Percentiles rank a stretch among this genome's conserved stretches.
Evolutionary conservation across 1,284 basidiomycete species (phyloP).

Genomic region (Uromyces viciae-fabae): DNA sequence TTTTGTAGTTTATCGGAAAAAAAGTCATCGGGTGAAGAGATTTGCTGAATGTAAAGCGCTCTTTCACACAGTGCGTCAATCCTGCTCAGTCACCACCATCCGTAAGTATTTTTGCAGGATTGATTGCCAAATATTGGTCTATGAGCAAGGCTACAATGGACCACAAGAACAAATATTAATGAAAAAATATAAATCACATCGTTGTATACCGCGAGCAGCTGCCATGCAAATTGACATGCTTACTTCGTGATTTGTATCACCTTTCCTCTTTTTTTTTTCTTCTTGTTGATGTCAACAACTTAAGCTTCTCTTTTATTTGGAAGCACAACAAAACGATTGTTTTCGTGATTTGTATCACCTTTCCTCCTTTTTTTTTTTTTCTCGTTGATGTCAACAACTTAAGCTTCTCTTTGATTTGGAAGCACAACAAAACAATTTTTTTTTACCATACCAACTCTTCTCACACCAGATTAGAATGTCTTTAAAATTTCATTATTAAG

Average conservation of each 20-base stretch:
- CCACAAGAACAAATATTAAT: not conserved
- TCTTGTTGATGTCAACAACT: not conserved
- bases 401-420: too few species aligned
- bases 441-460: too few species aligned
- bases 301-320: too few species aligned
- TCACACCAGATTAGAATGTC: too few species aligned
- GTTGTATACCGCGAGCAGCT: not conserved
- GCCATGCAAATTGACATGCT: conserved; percentile 1
- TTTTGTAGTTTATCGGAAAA: not conserved
- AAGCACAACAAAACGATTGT: too few species aligned
- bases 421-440: too few species aligned
- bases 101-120: not conserved
- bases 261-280: not conserved
- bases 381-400: not conserved
- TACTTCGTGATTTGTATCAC: not conserved
- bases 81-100: not conserved
- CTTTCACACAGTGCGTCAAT: not conserved
- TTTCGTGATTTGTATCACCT: not conserved
- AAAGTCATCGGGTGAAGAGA: not conserved
- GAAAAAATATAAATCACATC: conserved; percentile 15
- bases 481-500: too few species aligned
- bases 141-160: not conserved
- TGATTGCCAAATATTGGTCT: not conserved
- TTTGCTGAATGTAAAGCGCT: not conserved
- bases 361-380: not conserved